Conservation (phyloP, 1,284 basidiomycete genomes). For the Trichosporon sp. region DNA sequence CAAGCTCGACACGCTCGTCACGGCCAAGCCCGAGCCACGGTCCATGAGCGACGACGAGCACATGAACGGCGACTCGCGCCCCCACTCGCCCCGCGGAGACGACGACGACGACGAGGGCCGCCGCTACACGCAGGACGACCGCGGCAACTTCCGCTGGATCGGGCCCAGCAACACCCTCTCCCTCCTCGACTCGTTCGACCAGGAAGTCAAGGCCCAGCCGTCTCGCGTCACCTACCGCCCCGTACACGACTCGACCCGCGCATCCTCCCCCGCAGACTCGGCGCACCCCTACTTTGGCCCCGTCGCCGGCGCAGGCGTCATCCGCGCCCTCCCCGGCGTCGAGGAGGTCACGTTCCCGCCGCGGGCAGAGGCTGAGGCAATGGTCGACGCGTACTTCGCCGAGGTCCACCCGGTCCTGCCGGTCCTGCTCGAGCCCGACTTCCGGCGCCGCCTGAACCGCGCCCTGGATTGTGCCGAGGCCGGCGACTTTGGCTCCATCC, state of each 20-base stretch:
- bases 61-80: constrained; percentile 19
- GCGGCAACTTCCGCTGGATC: constrained; percentile 86
- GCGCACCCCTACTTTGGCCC: constrained; percentile 71
- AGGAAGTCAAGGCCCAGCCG: constrained; percentile 29
- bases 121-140: constrained; percentile 56
- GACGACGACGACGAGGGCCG: constrained; percentile 50
- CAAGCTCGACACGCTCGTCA: constrained; percentile 4
- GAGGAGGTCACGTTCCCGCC: constrained; percentile 83
- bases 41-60: constrained; percentile 7
- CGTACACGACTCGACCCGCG: constrained; percentile 8
- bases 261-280: background rate
- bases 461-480: constrained; percentile 61
- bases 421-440: constrained; percentile 73
- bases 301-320: constrained; percentile 78
- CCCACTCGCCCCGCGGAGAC: constrained; percentile 48
- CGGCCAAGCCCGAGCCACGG: background rate
- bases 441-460: constrained; percentile 63
- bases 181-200: constrained; percentile 72
- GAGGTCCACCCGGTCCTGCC: constrained; percentile 80
- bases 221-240: constrained; percentile 15
- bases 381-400: constrained; percentile 79
- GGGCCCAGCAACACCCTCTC: constrained; percentile 86
- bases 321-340: constrained; percentile 71
- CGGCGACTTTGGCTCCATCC: constrained; percentile 20
- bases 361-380: constrained; percentile 72